Base-by-base conservation (phyloP, 257 asterid species). In the Pogostemon cablin region DNA sequence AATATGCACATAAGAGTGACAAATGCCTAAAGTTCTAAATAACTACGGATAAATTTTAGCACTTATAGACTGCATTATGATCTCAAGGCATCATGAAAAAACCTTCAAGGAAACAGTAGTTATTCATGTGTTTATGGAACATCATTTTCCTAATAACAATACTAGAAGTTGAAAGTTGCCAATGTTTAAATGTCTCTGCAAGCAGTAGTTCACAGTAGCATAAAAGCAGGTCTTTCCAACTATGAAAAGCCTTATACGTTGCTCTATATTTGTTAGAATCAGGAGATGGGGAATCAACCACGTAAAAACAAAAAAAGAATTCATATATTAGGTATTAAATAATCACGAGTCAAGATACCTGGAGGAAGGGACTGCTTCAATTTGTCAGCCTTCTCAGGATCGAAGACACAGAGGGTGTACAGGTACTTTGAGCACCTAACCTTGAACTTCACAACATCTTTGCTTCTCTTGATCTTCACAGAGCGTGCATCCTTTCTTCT, bases 351-450 rank as follows among this genome's bases (percentile, higher is more conserved):
- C 3, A 66, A 43, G 58, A 34, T 20, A 82, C 87, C 89, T 63
- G 89, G 89, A 15, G 89, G 87, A 55, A 85, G 86, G 46, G 89
- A 82, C 62, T 85, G 87, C 87, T 82, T 85, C 81, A 85, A 70
- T 46, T 85, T 82, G 71, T 82, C 85, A 0, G 89, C 87, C 78
- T 85, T 85, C 77, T 77, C 81, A 0, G 69, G 35, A 20, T 85
- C 89, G 62, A 78, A 80, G 63, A 85, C 87, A 65, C 85, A 82
- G 15, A 82, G 89, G 6, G 89, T 82, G 78, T 85, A 82, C 3
- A 84, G 72, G 77, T 84, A 84, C 81, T 84, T 81, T 0, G 86
- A 84, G 81, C 89, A 84, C 75, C 89, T 64, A 77, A 84, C 88
- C 78, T 84, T 84, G 78, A 84, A 84, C 77, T 84, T 84, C 34